A percentile compares a stretch with the other conserved stretches of the same genome.
phyloP scores from a whole-genome alignment of 345 rosid genomes.

The Acer saccharum region DNA sequence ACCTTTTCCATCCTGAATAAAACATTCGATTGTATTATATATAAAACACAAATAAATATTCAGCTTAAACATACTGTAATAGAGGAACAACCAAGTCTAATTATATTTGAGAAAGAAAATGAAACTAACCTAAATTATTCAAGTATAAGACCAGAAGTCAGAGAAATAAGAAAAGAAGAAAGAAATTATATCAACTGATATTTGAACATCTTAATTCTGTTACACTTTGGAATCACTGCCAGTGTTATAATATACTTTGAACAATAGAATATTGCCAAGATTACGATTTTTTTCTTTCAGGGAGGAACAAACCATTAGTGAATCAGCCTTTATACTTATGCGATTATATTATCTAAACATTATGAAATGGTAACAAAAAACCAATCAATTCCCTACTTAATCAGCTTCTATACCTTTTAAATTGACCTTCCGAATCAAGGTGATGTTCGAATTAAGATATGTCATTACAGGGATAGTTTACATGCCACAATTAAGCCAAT shows the following conservation, averaged over 20 bases:
- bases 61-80: background rate
- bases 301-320: background rate
- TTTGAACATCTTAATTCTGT: background rate
- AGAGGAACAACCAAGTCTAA: background rate
- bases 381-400: background rate
- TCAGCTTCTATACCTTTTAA: background rate
- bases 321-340: background rate
- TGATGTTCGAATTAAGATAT: background rate
- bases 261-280: background rate
- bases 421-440: background rate
- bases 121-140: background rate
- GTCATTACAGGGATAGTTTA: background rate
- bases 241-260: background rate
- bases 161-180: background rate
- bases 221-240: background rate
- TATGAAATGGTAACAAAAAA: background rate
- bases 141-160: background rate
- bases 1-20: conserved; percentile 47
- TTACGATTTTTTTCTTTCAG: background rate
- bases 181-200: background rate
- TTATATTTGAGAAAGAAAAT: background rate
- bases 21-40: background rate
- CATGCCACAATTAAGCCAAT: background rate
- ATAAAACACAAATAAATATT: background rate
- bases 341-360: background rate